Evolutionary conservation across 371 early-diverging fungal genomes (phyloP).

Genomic region (Syncephalis plumigaleata): DNA sequence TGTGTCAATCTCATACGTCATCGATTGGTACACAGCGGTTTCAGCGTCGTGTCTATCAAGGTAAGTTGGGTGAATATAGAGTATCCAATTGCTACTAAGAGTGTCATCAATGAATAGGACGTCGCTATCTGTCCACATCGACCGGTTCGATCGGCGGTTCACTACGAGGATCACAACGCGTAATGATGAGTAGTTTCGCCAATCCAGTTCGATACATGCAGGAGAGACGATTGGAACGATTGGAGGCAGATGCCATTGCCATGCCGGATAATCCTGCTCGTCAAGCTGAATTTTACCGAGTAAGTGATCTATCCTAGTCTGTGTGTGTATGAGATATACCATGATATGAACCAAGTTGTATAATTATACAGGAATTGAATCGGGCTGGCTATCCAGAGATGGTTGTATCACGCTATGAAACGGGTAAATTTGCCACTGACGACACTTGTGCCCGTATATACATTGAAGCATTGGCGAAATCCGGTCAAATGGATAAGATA

Average conservation of each 20-base stretch:
- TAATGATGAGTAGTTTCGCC: no score
- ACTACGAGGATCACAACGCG: no score
- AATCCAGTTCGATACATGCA: constrained; percentile 6
- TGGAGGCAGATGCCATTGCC: constrained; percentile 53
- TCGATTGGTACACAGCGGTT: no score
- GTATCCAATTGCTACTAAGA: no score
- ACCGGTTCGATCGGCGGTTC: no score
- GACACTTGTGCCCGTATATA: constrained; percentile 50
- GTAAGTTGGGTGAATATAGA: no score
- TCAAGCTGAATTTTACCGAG: constrained; percentile 57
- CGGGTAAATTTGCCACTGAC: constrained; percentile 37
- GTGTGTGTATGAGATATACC: no score
- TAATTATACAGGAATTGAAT: constrained; percentile 42
- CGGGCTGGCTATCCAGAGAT: constrained; percentile 35
- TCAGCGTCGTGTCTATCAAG: no score
- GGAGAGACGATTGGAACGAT: constrained; percentile 25
- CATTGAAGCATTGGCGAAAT: constrained; percentile 43
- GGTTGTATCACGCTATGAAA: constrained; percentile 52
- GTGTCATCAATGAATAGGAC: no score
- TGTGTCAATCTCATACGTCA: no score
- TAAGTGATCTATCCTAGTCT: constrained; percentile 8
- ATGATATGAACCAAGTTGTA: no score
- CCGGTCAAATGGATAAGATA: constrained; percentile 39
- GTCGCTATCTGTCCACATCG: no score
- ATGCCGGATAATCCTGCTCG: constrained; percentile 34